Base-by-base conservation (phyloP, 371 early-diverging fungal genomes). In the Mortierella polycephala region DNA sequence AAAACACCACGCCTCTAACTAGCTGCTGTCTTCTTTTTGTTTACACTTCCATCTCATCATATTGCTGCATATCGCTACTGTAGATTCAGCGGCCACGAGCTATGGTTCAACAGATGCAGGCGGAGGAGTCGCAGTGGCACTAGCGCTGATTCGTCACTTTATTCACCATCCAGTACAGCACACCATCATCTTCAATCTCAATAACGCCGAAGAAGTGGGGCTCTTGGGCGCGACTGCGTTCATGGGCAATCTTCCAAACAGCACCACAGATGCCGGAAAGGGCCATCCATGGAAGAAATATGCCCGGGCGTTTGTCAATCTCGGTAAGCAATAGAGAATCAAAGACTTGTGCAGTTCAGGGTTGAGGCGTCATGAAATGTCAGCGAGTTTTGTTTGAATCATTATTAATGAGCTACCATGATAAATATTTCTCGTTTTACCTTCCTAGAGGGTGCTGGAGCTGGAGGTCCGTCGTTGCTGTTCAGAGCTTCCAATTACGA, bases 31-130 rank as follows among this genome's bases (percentile, higher is more conserved):
- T 9, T 44, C 30, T 10, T 21, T 16, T 41, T 50, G 11, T 44
- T 37, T 45, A 42, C 13, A 7, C 11, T 1, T n/a, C 50, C 4
- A 14, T 49, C 37, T 1, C 12, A 20, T 54, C n/a, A 46, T 5
- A 37, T 39, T 13, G 40, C 16, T 65, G 53, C 3, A 46, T 61
- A 9, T 20, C 7, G 23, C 8, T 62, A n/a, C 45, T 23, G 23
- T 65, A 89, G 89, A 96, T 64, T 90, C 91, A 13, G 92, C 92
- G 0, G 84, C 92, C 7, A 84, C 92, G 12, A 90, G 92, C 73
- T 84, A 87, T 59, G 96, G 96, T 51, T 92, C 89, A 14, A 93
- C 92, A 37, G 96, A 96, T 62, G 90, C 94, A 73, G 96, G 95
- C 7, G 90, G 94, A 42, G 90, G 92, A n/a, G 88, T 93, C 9